Evolutionary conservation across 2,329 filamentous ascomycete species (phyloP).

Genomic region (Bimuria novae-zelandiae): DNA sequence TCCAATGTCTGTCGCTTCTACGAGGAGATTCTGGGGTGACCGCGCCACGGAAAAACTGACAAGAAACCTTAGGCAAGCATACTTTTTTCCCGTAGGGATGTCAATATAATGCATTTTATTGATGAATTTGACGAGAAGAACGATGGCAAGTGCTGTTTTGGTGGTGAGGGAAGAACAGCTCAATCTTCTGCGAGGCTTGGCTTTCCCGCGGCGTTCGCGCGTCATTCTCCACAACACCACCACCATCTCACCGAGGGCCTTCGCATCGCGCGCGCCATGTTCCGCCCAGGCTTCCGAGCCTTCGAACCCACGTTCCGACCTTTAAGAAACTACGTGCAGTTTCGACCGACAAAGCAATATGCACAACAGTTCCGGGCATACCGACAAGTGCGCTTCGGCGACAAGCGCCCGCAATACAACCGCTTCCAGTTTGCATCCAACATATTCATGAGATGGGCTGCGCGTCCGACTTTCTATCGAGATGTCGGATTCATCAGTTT

Average conservation of each 20-base stretch:
- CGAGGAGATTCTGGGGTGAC: background rate
- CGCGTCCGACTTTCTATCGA: constrained; percentile 53
- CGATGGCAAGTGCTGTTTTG: background rate
- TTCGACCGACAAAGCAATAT: constrained; percentile 7
- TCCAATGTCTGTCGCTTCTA: background rate
- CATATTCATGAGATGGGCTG: constrained; percentile 46
- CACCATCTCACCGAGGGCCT: background rate
- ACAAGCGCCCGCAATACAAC: constrained; percentile 31
- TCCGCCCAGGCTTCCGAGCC: constrained; percentile 8
- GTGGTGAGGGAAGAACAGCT: background rate
- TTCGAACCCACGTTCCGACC: constrained; percentile 9
- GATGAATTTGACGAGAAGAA: background rate
- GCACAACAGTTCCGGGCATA: constrained; percentile 27
- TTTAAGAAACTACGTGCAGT: background rate
- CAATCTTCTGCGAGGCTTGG: background rate
- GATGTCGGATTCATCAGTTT: constrained; percentile 50
- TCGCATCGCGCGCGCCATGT: background rate
- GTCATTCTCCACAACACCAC: background rate
- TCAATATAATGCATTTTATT: background rate
- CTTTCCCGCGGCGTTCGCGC: constrained; percentile 7
- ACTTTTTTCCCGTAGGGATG: background rate
- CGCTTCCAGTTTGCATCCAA: constrained; percentile 32
- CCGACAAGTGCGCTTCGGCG: constrained; percentile 29
- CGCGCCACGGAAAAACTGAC: background rate
- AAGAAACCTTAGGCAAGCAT: background rate